Base-by-base conservation (phyloP, 441 rosid species). In the Raphanus hybrid region DNA sequence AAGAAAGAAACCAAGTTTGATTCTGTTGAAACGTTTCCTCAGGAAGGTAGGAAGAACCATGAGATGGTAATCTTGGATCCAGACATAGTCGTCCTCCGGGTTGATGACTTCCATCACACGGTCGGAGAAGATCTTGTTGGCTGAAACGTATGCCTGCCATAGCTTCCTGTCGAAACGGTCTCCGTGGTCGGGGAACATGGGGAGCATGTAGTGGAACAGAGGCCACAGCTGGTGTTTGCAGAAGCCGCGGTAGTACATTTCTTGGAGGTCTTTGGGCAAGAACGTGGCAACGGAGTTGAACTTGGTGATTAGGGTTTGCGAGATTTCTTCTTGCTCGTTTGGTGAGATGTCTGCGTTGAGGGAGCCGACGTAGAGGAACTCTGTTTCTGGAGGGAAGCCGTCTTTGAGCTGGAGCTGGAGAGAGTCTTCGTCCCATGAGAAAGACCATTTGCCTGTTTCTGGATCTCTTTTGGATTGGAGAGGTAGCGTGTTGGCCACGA, bases 401-500 rank as follows among this genome's bases (percentile, higher is more conserved):
- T 87, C 93, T 74, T 77, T 88, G 26, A 90, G 68, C 32, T 92
- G 97, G 34, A 85, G 71, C 0, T 65, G 69, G 75, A 92, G 81
- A 14, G 87, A 82, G 77, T 92, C 95, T 78, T 89, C 84, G 68
- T 92, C 93, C 29, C 68, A 80, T 61, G 83, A 81, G 75, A 92
- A 92, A 73, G 75, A 66, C 95, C 91, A 90, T 70, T 84, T 86
- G 10, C 76, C 85, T 14, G 85, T 84, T 57, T 55, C 73, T 6
- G 16, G 3, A 66, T 84, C 90, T 80, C 82, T 85, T 78, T 84
- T 89, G 34, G 92, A 87, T 54, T 84, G 85, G 82, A 92, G 73
- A 59, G 96, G 97, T 39, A 92, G 79, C 96, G 85, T 86, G 74
- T 90, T 90, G 9, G 94, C 84, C 67, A 92, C 97, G 39, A 90